Conservation (phyloP, 257 asterid genomes). For the Fraxinus excelsior region DNA sequence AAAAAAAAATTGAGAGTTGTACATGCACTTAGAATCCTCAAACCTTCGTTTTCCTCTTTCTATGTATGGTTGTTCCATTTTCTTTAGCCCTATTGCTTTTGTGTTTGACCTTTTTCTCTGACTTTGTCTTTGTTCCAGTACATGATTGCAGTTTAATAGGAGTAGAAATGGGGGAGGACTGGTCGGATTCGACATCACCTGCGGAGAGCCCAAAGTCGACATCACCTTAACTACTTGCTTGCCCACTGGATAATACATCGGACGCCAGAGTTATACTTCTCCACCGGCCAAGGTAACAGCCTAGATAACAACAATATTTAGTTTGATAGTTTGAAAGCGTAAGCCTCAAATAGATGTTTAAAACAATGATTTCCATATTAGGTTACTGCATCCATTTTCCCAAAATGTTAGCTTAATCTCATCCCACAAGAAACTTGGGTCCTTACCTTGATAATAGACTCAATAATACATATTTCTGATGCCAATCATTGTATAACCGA, state of each 20-base stretch:
- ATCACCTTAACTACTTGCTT: conserved; percentile 65
- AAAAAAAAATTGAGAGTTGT: too few relatives aligned
- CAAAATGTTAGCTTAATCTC: background rate
- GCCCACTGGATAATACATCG: conserved; percentile 75
- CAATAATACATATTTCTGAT: background rate
- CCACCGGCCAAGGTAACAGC: conserved; percentile 78
- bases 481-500: background rate
- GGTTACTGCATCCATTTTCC: background rate
- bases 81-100: too few relatives aligned
- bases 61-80: too few relatives aligned
- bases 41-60: too few relatives aligned
- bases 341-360: background rate
- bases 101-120: too few relatives aligned
- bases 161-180: too few relatives aligned
- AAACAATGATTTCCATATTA: background rate
- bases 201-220: too few relatives aligned
- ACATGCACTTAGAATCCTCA: too few relatives aligned
- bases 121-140: too few relatives aligned
- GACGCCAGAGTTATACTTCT: conserved; percentile 67
- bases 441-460: background rate
- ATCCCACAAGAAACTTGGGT: background rate
- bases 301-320: background rate
- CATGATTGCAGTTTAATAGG: too few relatives aligned
- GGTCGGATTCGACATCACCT: too few relatives aligned
- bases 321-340: background rate